phyloP scores from a whole-genome alignment of 495 filamentous ascomycete species.

The Aspergillus haitiensis region DNA sequence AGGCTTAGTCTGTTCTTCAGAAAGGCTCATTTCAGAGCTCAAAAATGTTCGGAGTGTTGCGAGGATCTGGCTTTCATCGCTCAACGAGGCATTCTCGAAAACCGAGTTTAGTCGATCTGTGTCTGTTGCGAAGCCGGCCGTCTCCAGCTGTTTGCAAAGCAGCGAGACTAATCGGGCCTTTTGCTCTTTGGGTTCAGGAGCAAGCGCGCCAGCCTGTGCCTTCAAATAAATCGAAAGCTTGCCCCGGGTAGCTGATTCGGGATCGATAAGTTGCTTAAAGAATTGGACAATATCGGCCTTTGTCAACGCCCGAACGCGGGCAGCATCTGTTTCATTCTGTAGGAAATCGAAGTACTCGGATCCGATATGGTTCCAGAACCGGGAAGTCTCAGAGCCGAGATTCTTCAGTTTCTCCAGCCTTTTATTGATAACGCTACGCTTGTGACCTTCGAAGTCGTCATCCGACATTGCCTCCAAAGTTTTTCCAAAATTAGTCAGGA shows the following conservation, averaged over 20 bases:
- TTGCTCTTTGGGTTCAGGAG: slow-evolving; percentile 47
- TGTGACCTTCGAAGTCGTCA: slow-evolving; percentile 86
- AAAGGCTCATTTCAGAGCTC: slow-evolving; percentile 43
- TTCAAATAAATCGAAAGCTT: slow-evolving; percentile 82
- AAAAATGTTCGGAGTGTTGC: slow-evolving; percentile 52
- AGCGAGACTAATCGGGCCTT: slow-evolving; percentile 53
- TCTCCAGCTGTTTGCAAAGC: slow-evolving; percentile 53
- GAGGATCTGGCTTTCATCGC: slow-evolving; percentile 45
- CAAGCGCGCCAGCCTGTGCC: slow-evolving; percentile 59
- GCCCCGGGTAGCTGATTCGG: slow-evolving; percentile 67
- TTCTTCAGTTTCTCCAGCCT: slow-evolving; percentile 92
- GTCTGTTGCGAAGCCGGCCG: slow-evolving; percentile 49
- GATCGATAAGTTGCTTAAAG: slow-evolving; percentile 73
- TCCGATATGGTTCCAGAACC: slow-evolving; percentile 82
- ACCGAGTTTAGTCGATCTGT: slow-evolving; percentile 40
- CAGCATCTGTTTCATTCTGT: slow-evolving; percentile 74
- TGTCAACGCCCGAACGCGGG: slow-evolving; percentile 67
- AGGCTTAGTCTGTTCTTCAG: slow-evolving; percentile 41
- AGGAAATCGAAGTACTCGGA: slow-evolving; percentile 90
- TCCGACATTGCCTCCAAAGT: slow-evolving; percentile 74
- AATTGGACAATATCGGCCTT: slow-evolving; percentile 80
- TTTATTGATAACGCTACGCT: slow-evolving; percentile 85
- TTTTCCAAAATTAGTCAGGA: slow-evolving; percentile 65
- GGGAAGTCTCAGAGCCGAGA: slow-evolving; percentile 75
- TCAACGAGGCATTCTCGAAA: slow-evolving; percentile 45